Conservation (phyloP, 2,329 filamentous ascomycete genomes). For the Penicillium sp. region DNA sequence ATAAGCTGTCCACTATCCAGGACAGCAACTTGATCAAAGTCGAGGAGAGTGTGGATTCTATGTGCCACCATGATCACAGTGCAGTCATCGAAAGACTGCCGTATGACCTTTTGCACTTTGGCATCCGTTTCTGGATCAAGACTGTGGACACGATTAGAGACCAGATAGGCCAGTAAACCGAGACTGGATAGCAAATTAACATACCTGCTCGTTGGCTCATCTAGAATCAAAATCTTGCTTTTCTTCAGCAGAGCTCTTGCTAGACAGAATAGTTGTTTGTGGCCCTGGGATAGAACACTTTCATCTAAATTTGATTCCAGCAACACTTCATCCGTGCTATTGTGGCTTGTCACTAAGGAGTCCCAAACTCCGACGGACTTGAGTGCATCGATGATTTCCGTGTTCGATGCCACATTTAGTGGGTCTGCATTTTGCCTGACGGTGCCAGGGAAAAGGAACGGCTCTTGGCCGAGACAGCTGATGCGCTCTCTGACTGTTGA, state of each 20-base stretch:
- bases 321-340: not conserved
- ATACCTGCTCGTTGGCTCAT: conserved; percentile 27
- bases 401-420: conserved; percentile 19
- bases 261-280: conserved; percentile 71
- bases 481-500: conserved; percentile 19
- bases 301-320: conserved; percentile 35
- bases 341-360: conserved; percentile 16
- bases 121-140: conserved; percentile 16
- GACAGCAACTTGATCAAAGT: conserved; percentile 20
- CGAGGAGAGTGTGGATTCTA: conserved; percentile 13
- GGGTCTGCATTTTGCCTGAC: conserved; percentile 31
- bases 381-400: conserved; percentile 23
- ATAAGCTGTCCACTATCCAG: conserved; percentile 12
- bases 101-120: conserved; percentile 15
- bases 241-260: conserved; percentile 60
- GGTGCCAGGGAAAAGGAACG: conserved; percentile 23
- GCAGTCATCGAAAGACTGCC: conserved; percentile 10
- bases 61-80: conserved; percentile 20
- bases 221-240: conserved; percentile 21
- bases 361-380: conserved; percentile 24
- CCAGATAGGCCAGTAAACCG: not conserved
- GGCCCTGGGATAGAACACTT: conserved; percentile 66
- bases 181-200: not conserved
- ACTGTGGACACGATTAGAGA: not conserved
- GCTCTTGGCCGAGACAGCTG: conserved; percentile 29